Evolutionary conservation across 768 basidiomycete species (phyloP), one percentile per base, ranked within the genome.

Genomic region (Agaricus blazei): DNA sequence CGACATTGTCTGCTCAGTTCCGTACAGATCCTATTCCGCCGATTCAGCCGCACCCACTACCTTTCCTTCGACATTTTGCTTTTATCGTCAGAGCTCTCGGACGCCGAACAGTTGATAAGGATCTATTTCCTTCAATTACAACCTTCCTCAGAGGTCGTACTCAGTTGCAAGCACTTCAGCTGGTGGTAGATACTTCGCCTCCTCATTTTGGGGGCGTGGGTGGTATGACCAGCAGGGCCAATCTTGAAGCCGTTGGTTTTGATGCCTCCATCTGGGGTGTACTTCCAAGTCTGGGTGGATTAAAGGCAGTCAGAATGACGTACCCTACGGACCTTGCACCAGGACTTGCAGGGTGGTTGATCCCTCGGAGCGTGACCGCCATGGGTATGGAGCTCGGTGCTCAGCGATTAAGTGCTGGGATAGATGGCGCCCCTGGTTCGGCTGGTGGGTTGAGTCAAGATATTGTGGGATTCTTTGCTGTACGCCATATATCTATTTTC

Each of bases 191-290:
- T 48, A 75, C 67, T 69, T 40, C 79, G 77, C 59, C 72, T 68
- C 57, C 71, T 73, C 9, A 73, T 83, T 8, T 85, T 84, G 41
- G 85, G 83, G 60, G 82, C 85, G 56, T 82, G 84, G 1, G 78
- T 78, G 2, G 73, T 80, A 11, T 88, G 83, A 85, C 84, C 84
- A 7, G 82, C 84, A 8, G 70, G 85, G 59, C 58, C 4, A 67
- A 73, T 23, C 78, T 80, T 59, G 72, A 71, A 58, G 72, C 75
- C 6, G 74, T 84, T 9, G 87, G 87, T 27, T 88, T 85, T 59
- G 83, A 87, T 58, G 83, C 87, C 0, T 78, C 82, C 1, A 74
- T 82, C 6, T 88, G 85, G 87, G 86, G 87, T 9, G 81, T 88
- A 7, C 70, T 90, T 9, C 86, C 86, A 0, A 76, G 76, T 4